Evolutionary conservation across 345 rosid species (phyloP).

Genomic region (Eucalyptus pumila): DNA sequence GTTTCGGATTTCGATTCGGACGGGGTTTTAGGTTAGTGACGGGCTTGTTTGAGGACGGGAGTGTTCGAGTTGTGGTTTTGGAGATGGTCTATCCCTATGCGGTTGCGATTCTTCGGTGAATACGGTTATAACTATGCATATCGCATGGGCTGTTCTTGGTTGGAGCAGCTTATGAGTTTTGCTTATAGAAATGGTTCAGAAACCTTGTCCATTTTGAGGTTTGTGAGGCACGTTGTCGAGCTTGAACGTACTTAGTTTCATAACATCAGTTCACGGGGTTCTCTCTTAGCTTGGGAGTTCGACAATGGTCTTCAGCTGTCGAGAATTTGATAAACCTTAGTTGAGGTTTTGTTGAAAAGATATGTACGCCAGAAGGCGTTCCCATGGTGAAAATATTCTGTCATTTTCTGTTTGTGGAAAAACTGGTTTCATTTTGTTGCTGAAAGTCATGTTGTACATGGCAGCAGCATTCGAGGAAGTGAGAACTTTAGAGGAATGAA

Average conservation of each 20-base stretch:
- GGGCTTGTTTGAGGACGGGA: background rate
- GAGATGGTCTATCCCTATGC: background rate
- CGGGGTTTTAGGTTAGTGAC: background rate
- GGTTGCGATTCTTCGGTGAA: no score
- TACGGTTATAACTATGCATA: background rate
- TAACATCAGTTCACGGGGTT: background rate
- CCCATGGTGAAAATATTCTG: background rate
- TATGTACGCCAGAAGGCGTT: background rate
- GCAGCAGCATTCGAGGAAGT: background rate
- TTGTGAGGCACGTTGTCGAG: background rate
- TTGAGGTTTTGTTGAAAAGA: background rate
- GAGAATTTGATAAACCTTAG: background rate
- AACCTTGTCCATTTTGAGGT: background rate
- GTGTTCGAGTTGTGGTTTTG: background rate
- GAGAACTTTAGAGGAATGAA: background rate
- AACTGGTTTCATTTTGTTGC: background rate
- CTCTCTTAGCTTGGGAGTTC: background rate
- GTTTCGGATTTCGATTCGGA: no score
- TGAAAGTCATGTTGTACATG: background rate
- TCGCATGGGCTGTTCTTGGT: background rate
- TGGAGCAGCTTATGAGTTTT: background rate
- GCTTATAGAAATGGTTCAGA: background rate
- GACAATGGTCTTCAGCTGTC: background rate
- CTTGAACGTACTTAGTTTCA: background rate
- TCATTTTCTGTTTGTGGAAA: background rate